phyloP scores from a whole-genome alignment of 1,284 basidiomycete species.

The Rhizoctonia solani region DNA sequence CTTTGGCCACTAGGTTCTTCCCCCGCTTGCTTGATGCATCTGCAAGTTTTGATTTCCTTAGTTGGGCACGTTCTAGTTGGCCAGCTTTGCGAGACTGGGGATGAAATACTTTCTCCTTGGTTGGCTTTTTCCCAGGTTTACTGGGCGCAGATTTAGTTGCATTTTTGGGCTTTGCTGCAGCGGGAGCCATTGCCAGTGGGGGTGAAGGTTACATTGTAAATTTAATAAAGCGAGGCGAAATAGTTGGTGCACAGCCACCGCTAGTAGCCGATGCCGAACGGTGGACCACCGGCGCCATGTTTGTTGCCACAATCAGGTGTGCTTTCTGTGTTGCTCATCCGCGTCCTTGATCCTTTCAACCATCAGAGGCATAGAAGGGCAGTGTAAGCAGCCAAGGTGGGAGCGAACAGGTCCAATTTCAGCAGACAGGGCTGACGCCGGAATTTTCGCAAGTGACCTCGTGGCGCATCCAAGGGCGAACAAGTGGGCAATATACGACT shows the following conservation, averaged over 20 bases:
- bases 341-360: no score
- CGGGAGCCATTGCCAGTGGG: constrained; percentile 15
- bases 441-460: no score
- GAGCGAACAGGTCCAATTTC: no score
- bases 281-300: no score
- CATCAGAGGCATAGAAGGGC: no score
- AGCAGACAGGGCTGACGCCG: no score
- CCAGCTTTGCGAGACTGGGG: constrained; percentile 81
- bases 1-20: constrained; percentile 59
- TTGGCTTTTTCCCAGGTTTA: constrained; percentile 44
- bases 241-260: constrained; percentile 29
- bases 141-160: constrained; percentile 7
- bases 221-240: not conserved
- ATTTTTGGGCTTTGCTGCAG: constrained; percentile 2
- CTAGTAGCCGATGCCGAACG: not conserved
- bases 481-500: no score
- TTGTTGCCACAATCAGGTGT: not conserved
- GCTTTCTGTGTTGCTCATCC: not conserved
- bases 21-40: constrained; percentile 59
- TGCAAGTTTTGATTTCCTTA: constrained; percentile 72
- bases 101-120: constrained; percentile 78
- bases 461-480: no score
- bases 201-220: not conserved
- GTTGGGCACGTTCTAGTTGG: constrained; percentile 71
- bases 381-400: no score